Base-by-base conservation (phyloP, 2,329 filamentous ascomycete species). In the Blastomyces silverae region DNA sequence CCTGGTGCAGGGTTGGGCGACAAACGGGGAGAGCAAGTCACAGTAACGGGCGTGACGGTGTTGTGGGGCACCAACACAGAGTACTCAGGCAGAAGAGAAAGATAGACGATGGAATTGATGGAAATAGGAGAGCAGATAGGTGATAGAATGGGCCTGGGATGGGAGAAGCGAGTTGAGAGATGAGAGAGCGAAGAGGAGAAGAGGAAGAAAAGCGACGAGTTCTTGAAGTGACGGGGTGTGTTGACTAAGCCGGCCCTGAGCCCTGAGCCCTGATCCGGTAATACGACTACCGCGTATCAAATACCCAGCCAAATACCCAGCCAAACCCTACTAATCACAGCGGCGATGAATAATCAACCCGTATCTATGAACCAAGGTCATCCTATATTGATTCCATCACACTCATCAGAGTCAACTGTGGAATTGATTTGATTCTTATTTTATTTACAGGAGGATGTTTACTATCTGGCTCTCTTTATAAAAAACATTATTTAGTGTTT, bases 151-250 rank as follows among this genome's bases (percentile, higher is more conserved):
- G 8, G 15, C 34, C 2, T 34, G 4, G 11, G 56, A 15, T 25
- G 37, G n/a, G 5, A 22, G 8, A 28, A 3, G n/a, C 3, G 56
- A 39, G 13, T n/a, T n/a, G n/a, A 10, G 10, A 17, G 37, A 44
- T 8, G n/a, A 62, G 63, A 53, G 22, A 62, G 62, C 64, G n/a
- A 59, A 52, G 28, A 48, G 62, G 52, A 63, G 44, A 60, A 62
- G 61, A 44, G 57, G 67, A 68, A 67, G 70, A 69, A 69, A 65
- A 67, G 69, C 66, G 70, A 67, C 61, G 68, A 58, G 64, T 70
- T 68, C 67, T 56, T 57, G 61, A 60, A 55, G 59, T 17, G 31
- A 3, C 1, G 6, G n/a, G 22, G 4, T 8, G 42, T 2, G 25
- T 3, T 62, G 60, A 62, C 60, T 62, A 55, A 62, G 25, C 42